Evolutionary conservation across 169 alveolate genomes (phyloP).

Genomic region (Cryptosporidium sp.): DNA sequence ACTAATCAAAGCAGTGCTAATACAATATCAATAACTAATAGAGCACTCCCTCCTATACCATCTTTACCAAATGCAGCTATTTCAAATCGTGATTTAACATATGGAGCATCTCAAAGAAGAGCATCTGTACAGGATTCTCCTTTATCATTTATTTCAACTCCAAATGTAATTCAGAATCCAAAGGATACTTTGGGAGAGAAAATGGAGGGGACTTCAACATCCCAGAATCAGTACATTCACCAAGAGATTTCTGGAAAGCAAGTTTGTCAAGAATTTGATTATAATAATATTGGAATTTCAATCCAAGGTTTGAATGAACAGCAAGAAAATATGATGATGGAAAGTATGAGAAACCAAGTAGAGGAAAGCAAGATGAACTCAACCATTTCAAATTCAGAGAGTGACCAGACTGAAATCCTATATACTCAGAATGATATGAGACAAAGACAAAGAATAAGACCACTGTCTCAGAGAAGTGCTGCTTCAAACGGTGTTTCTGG

Average conservation of each 20-base stretch:
- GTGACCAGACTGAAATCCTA: constrained; percentile 33
- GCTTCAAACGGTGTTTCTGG: not conserved
- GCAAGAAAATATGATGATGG: not conserved
- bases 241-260: not conserved
- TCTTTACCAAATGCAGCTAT: constrained; percentile 28
- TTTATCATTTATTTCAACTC: constrained; percentile 5
- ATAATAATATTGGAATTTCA: not conserved
- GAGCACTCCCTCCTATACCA: constrained; percentile 46
- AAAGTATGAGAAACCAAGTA: not conserved
- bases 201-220: not conserved
- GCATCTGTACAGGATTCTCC: constrained; percentile 16
- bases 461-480: constrained; percentile 7
- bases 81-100: not conserved
- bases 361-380: constrained; percentile 20
- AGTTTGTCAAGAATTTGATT: not conserved
- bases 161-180: constrained; percentile 10
- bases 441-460: constrained; percentile 66
- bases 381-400: constrained; percentile 53
- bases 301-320: not conserved
- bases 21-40: not conserved
- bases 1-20: constrained; percentile 3
- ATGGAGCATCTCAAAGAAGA: not conserved
- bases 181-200: not conserved
- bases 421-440: constrained; percentile 53
- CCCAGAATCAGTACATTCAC: not conserved